These are phyloP conservation scores for Pueraria montana DNA, from an alignment of 306 rosid species.

Conservation along the genomic window DNA sequence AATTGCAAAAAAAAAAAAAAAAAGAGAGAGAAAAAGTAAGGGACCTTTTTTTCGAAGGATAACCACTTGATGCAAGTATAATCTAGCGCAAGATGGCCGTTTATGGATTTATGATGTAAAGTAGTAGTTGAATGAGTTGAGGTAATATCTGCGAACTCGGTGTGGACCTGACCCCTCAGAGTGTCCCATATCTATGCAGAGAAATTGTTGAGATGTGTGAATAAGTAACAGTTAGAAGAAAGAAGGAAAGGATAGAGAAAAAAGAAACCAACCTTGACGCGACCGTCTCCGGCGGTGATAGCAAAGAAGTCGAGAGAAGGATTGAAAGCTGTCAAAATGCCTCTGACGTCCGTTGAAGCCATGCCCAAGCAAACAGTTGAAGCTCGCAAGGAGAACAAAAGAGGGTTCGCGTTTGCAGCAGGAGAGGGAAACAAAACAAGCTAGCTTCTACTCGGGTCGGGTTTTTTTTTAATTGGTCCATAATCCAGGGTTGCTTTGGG, in stretches of 20 bases:
- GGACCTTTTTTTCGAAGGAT: constrained; percentile 77
- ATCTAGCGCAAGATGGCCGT: constrained; percentile 95
- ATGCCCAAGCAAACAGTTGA: constrained; percentile 11
- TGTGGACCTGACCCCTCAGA: constrained; percentile 82
- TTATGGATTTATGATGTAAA: constrained; percentile 55
- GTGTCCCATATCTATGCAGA: constrained; percentile 85
- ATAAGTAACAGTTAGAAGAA: background rate
- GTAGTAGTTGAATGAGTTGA: constrained; percentile 64
- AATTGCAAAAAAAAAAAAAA: too few relatives aligned
- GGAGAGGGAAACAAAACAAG: background rate
- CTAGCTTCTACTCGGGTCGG: constrained; percentile 5
- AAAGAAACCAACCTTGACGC: constrained; percentile 69
- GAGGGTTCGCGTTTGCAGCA: constrained; percentile 23
- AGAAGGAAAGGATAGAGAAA: background rate
- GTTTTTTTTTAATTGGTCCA: background rate
- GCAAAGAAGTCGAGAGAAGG: constrained; percentile 84
- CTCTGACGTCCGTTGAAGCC: constrained; percentile 69
- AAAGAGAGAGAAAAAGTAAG: background rate
- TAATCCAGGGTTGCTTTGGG: too few relatives aligned
- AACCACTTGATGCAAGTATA: constrained; percentile 96
- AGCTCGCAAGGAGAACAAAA: background rate
- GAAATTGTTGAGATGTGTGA: constrained; percentile 8
- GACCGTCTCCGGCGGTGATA: constrained; percentile 88
- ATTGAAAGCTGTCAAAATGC: constrained; percentile 78
- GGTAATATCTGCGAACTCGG: constrained; percentile 82